Percentiles rank a stretch among this genome's conserved stretches.
Evolutionary conservation across 2,329 filamentous ascomycete genomes (phyloP).

Genomic region (Mycosphaerella arachidis): DNA sequence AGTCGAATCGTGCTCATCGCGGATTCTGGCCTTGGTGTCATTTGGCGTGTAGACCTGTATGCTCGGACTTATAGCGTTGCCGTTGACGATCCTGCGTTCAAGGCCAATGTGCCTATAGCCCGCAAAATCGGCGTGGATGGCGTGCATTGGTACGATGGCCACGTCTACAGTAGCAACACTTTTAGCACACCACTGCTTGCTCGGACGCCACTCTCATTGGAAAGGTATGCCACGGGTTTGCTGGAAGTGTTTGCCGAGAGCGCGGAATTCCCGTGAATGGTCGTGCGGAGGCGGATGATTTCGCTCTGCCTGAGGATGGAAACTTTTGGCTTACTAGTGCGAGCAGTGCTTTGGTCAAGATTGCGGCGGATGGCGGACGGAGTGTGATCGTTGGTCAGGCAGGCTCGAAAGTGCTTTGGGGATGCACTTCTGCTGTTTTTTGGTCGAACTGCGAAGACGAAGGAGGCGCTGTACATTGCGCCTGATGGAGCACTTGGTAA

Average conservation of each 20-base stretch:
- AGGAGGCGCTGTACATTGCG: constrained; percentile 11
- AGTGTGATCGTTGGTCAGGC: constrained; percentile 12
- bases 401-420: constrained; percentile 6
- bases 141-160: constrained; percentile 8
- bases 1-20: constrained; percentile 6
- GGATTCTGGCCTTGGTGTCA: constrained; percentile 11
- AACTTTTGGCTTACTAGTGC: constrained; percentile 16
- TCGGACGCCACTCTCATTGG: constrained; percentile 1
- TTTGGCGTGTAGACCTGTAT: constrained; percentile 11
- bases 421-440: constrained; percentile 14
- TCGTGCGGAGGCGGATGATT: constrained; percentile 11
- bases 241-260: constrained; percentile 7
- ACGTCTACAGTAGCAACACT: constrained; percentile 17
- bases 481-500: constrained; percentile 15
- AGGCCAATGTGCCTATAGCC: constrained; percentile 13
- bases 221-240: constrained; percentile 6
- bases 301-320: constrained; percentile 13
- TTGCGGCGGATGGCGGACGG: constrained; percentile 5
- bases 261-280: constrained; percentile 3
- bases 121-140: constrained; percentile 17
- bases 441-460: constrained; percentile 8
- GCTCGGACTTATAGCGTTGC: constrained; percentile 5
- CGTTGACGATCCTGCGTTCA: constrained; percentile 15
- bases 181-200: constrained; percentile 10
- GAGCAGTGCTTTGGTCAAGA: constrained; percentile 16